A percentile compares a stretch with the other conserved stretches of the same genome.
Conservation (phyloP, 225 moss, liverwort and hornwort genomes). For the Polytrichum formosum region DNA sequence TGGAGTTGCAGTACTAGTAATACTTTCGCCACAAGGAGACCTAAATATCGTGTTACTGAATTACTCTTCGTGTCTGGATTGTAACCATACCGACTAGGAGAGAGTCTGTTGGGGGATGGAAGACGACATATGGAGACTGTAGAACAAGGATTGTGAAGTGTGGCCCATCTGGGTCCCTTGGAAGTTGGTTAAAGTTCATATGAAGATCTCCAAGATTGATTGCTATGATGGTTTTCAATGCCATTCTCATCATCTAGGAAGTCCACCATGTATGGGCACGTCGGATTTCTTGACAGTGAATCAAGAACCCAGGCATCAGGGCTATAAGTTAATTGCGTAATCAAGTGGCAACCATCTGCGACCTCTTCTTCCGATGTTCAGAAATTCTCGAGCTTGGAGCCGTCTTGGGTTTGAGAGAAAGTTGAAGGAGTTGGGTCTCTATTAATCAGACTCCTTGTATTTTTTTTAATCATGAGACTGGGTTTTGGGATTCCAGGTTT, state of each 20-base stretch:
- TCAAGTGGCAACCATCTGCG: not conserved
- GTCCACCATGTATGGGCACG: not conserved
- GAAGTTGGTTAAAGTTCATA: not conserved
- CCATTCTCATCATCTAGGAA: not conserved
- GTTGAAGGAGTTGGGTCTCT: not conserved
- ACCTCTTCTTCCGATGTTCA: not conserved
- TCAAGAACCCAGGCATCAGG: not conserved
- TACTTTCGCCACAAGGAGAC: not conserved
- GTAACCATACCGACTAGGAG: not conserved
- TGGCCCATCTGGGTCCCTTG: not conserved
- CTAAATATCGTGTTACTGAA: not conserved
- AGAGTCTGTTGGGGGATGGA: not conserved
- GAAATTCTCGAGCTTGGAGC: not conserved
- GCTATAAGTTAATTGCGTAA: not conserved
- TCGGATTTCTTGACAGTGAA: not conserved
- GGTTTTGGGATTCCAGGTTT: not conserved
- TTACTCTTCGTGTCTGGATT: not conserved
- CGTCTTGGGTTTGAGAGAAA: not conserved
- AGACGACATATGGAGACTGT: not conserved
- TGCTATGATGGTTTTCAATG: not conserved
- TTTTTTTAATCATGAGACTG: not conserved
- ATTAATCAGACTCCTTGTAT: not conserved
- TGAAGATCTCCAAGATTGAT: not conserved
- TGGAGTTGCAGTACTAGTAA: too few species aligned
- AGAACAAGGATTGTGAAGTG: not conserved